Percentiles rank a stretch among this genome's conserved stretches.
Evolutionary conservation across 495 filamentous ascomycete species (phyloP).

Genomic region (Apiosordaria backusii): DNA sequence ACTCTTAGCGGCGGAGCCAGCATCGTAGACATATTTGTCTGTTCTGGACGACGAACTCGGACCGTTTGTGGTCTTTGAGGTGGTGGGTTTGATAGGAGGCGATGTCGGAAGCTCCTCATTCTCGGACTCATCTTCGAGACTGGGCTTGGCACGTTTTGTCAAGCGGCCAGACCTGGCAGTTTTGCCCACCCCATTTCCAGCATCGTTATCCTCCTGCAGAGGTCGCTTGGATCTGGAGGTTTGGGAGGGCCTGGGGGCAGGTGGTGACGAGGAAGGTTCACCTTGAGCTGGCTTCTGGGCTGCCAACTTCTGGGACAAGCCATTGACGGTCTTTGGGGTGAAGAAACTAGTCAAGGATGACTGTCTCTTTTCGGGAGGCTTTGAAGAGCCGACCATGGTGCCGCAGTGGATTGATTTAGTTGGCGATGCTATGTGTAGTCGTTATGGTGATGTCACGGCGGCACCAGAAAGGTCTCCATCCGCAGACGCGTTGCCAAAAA

Average conservation of each 20-base stretch:
- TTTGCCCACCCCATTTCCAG: constrained; percentile 32
- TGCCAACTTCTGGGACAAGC: constrained; percentile 23
- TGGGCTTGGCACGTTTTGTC: constrained; percentile 42
- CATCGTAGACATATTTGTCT: constrained; percentile 45
- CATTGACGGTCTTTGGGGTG: constrained; percentile 55
- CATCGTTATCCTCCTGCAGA: constrained; percentile 38
- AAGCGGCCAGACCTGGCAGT: constrained; percentile 28
- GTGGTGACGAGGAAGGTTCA: not conserved
- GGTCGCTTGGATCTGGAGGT: constrained; percentile 33
- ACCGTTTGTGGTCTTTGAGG: not conserved
- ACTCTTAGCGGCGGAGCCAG: constrained; percentile 21
- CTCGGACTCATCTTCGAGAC: constrained; percentile 18
- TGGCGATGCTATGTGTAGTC: not conserved
- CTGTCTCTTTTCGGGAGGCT: constrained; percentile 58
- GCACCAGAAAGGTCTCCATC: not conserved
- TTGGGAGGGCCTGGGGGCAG: constrained; percentile 21
- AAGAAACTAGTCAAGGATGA: constrained; percentile 87
- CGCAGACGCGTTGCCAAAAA: not conserved
- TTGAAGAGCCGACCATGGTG: constrained; percentile 39
- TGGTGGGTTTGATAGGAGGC: not conserved
- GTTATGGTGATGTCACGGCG: constrained; percentile 26
- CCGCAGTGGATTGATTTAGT: not conserved
- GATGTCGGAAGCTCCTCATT: constrained; percentile 7
- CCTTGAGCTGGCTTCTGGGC: constrained; percentile 14
- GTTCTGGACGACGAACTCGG: constrained; percentile 32